phyloP scores from a whole-genome alignment of 805 yeast species.

The Yamadazyma paraphyllophila region DNA sequence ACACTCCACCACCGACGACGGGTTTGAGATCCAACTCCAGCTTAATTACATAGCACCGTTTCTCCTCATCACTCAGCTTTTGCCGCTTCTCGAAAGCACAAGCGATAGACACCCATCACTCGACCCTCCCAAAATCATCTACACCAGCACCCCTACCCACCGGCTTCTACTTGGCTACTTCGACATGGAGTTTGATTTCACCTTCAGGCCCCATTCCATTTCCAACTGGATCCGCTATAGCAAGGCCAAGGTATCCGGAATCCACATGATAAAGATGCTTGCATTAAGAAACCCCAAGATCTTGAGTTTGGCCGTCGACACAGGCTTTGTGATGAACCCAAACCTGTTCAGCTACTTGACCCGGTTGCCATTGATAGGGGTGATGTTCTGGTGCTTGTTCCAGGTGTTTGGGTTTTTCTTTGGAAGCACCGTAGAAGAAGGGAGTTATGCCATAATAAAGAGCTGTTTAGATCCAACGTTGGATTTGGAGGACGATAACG shows the following conservation, averaged over 20 bases:
- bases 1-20: slow-evolving; percentile 58
- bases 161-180: slow-evolving; percentile 49
- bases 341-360: slow-evolving; percentile 76
- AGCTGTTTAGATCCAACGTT: slow-evolving; percentile 58
- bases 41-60: slow-evolving; percentile 78
- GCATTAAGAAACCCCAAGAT: slow-evolving; percentile 66
- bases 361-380: slow-evolving; percentile 73
- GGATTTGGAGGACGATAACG: slow-evolving; percentile 56
- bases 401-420: slow-evolving; percentile 65
- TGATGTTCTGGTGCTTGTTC: slow-evolving; percentile 67
- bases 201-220: slow-evolving; percentile 60
- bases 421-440: slow-evolving; percentile 73
- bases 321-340: slow-evolving; percentile 85
- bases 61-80: slow-evolving; percentile 45
- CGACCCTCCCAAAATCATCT: slow-evolving; percentile 54
- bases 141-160: slow-evolving; percentile 67
- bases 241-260: slow-evolving; percentile 72
- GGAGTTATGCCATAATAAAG: slow-evolving; percentile 60
- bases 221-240: slow-evolving; percentile 81
- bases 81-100: slow-evolving; percentile 50
- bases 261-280: slow-evolving; percentile 66
- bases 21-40: slow-evolving; percentile 77
- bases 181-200: slow-evolving; percentile 47
- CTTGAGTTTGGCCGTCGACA: slow-evolving; percentile 67
- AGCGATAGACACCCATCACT: slow-evolving; percentile 22